A percentile compares a stretch with the other conserved stretches of the same genome.
phyloP scores from a whole-genome alignment of 2,329 filamentous ascomycete genomes.

The Ophiocordyceps camponoti-saundersi region DNA sequence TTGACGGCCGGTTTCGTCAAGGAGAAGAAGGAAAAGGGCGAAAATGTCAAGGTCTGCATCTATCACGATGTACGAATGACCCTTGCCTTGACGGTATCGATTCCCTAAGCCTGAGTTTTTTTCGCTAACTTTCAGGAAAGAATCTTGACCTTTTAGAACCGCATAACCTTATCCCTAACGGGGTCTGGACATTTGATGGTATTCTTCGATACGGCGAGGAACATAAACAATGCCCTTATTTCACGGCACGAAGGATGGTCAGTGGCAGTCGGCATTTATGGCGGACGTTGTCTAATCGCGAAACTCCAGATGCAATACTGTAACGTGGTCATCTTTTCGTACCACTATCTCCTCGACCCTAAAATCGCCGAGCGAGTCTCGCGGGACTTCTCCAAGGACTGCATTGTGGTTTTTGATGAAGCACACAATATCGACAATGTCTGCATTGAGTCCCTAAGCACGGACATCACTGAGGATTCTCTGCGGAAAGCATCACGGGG shows the following conservation, averaged over 20 bases:
- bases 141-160: constrained; percentile 91
- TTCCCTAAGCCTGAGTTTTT: background rate
- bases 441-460: constrained; percentile 93
- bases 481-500: constrained; percentile 79
- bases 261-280: background rate
- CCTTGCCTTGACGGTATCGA: background rate
- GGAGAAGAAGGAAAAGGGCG: constrained; percentile 90
- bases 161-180: constrained; percentile 84
- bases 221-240: constrained; percentile 95
- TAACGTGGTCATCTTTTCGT: constrained; percentile 99
- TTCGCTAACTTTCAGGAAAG: constrained; percentile 18
- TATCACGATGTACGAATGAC: constrained; percentile 66
- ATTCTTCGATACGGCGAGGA: constrained; percentile 82
- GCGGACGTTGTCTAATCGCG: background rate
- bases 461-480: constrained; percentile 91
- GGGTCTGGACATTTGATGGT: constrained; percentile 88
- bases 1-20: constrained; percentile 93
- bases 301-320: constrained; percentile 75
- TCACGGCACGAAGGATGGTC: constrained; percentile 87
- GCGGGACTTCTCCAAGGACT: constrained; percentile 90
- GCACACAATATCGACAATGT: constrained; percentile 99
- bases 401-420: constrained; percentile 96
- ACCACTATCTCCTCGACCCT: constrained; percentile 92
- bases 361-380: constrained; percentile 96
- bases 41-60: constrained; percentile 84